Evolutionary conservation across 2,329 filamentous ascomycete species (phyloP).

Genomic region (Septoria petroselini): DNA sequence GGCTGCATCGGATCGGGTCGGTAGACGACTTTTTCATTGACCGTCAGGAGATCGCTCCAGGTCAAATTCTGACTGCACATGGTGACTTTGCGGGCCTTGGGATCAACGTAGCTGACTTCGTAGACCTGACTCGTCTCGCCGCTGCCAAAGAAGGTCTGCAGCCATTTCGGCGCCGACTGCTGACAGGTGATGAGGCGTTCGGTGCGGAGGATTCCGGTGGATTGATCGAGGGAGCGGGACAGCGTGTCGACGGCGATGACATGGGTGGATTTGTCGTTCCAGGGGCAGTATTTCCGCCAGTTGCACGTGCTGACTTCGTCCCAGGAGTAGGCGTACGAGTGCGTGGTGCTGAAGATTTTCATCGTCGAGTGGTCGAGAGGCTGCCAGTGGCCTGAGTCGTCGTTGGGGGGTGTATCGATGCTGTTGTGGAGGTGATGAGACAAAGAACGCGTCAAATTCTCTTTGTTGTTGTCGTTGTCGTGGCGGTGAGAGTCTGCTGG

Average conservation of each 20-base stretch:
- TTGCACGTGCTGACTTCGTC: slow-evolving; percentile 96
- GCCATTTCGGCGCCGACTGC: slow-evolving; percentile 72
- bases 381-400: not conserved
- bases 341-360: slow-evolving; percentile 91
- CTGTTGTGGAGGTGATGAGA: no score
- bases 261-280: slow-evolving; percentile 96
- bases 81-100: slow-evolving; percentile 76
- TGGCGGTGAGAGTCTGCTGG: no score
- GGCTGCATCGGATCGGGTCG: slow-evolving; percentile 15
- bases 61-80: slow-evolving; percentile 97
- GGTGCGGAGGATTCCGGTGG: slow-evolving; percentile 67
- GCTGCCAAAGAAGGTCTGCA: slow-evolving; percentile 74
- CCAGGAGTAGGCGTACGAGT: slow-evolving; percentile 97
- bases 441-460: no score
- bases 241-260: slow-evolving; percentile 94
- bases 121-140: slow-evolving; percentile 83
- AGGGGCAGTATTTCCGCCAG: slow-evolving; percentile 98
- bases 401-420: no score
- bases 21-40: slow-evolving; percentile 76
- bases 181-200: slow-evolving; percentile 65
- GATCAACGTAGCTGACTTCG: slow-evolving; percentile 94
- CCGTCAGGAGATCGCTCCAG: slow-evolving; percentile 82
- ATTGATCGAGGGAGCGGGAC: slow-evolving; percentile 63
- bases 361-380: slow-evolving; percentile 53
- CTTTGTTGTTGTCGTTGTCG: no score